Base-by-base conservation (phyloP, 2,329 filamentous ascomycete genomes). In the Sporothrix schenckii region DNA sequence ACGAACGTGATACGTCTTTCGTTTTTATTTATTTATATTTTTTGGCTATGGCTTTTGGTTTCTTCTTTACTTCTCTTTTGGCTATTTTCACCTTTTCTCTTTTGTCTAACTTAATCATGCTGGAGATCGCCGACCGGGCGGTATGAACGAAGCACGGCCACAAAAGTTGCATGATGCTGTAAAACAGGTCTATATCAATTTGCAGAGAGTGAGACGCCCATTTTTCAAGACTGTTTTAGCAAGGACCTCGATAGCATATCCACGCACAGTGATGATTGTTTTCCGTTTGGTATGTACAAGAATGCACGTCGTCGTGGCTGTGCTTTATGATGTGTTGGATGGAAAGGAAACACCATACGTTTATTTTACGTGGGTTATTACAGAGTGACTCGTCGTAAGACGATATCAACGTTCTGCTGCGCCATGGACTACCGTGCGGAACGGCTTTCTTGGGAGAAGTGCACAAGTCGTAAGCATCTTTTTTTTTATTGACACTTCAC, bases 41-140 rank as follows among this genome's bases (percentile, higher is more conserved):
- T 14, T 9, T 44, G 7, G 3, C 30, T 30, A 30, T 34, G 30
- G 30, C 4, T 34, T 34, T 34, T 34, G 4, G 34, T 34, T 52
- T 6, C n/a, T n/a, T 7, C 2, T 52, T 53, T n/a, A 3, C 11
- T 24, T 53, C 11, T 4, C 13, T 53, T 24, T 44, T 41, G 52
- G 52, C 2, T 54, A 54, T 24, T 60, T 60, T 21, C n/a, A 24
- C 1, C 1, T 41, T 24, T 44, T 21, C n/a, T 24, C 4, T 2
- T 41, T 58, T 63, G 39, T 63, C 58, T 63, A 63, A 27, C 11
- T 24, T 63, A 44, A 63, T 63, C 58, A 47, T 21, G 58, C 58
- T 39, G 58, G 39, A 34, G 21, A 63, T 39, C 39, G n/a, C 58
- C 41, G 34, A 58, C 54, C n/a, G 39, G 21, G 58, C 14, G 58